Conservation (phyloP, 1,284 basidiomycete species). For the Takashimella koratensis region DNA sequence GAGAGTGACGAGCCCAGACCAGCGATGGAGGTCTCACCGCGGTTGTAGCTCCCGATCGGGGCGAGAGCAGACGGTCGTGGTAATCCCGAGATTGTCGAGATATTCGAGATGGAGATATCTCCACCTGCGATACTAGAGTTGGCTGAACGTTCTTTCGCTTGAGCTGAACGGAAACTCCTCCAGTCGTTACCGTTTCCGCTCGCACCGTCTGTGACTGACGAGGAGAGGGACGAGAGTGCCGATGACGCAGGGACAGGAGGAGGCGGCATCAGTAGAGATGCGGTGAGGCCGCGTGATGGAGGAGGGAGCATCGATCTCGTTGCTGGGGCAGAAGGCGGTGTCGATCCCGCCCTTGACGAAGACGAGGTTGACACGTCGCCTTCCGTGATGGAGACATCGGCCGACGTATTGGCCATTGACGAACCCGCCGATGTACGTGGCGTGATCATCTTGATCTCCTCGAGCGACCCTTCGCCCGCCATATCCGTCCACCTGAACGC, state of each 20-base stretch:
- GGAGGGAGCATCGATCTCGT: background rate
- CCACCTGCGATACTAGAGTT: background rate
- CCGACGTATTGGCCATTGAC: background rate
- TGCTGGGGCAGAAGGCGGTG: too few relatives aligned
- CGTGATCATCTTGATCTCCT: background rate
- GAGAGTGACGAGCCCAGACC: conserved; percentile 7
- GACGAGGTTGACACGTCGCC: background rate
- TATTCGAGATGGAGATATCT: background rate
- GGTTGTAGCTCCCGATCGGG: background rate
- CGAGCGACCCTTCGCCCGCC: background rate
- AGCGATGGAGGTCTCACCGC: conserved; percentile 3
- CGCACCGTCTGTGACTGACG: background rate
- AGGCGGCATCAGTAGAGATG: background rate
- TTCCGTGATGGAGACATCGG: background rate
- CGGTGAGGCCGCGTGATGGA: background rate
- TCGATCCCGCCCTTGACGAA: too few relatives aligned
- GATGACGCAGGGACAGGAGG: background rate
- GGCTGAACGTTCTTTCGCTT: background rate
- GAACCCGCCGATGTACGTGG: background rate
- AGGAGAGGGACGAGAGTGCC: background rate
- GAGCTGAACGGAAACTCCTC: background rate
- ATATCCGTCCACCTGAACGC: background rate
- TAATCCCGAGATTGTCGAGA: background rate
- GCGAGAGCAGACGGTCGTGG: background rate
- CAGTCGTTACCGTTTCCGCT: background rate